Base-by-base conservation (phyloP, 208 protist genomes). In the Trypanosoma platydactyli region DNA sequence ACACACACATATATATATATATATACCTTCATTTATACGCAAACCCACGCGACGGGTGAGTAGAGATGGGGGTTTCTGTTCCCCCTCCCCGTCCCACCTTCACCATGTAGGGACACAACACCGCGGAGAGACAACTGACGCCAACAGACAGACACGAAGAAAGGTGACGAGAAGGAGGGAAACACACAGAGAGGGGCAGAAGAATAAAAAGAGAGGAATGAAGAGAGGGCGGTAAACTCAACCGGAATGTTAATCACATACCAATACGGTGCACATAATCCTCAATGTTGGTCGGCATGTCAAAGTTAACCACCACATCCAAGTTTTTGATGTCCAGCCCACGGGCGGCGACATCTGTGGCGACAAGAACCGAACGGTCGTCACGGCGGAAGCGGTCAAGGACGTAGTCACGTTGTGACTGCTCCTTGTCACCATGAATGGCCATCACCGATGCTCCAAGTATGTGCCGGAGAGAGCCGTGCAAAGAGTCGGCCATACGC, bases 231-330 rank as follows among this genome's bases (percentile, higher is more conserved):
- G 50, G 40, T 41, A 12, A 35, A 67, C 54, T 64, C 54, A 73
- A 63, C 70, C 66, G 71, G 76, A 91, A 75, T 63, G 24, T 40
- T 33, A 58, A 68, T 76, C 78, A 88, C 80, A 92, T 89, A 89
- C 98, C 97, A 87, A 99, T 98, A 83, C 98, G 89, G 83, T 99
- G 98, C 75, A 99, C 83, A 80, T 99, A 99, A 76, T 97, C 91
- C 79, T 99, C 98, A 78, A 99, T 98, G 64, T 99, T 98, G 30
- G 97, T 91, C 12, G 98, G 98, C 94, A 99, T 98, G 73, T 99
- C 98, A 76, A 96, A 99, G 74, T 99, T 99, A 64, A 99, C 97
- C 12, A 99, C 98, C 65, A 99, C 97, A 76, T 98, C 93, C 48
- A 99, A 88, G 68, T 99, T 81, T 41, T 96, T 95, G 74, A 99